phyloP scores from a whole-genome alignment of 1,139 yeast genomes.

The Debaryomyces fabryi region DNA sequence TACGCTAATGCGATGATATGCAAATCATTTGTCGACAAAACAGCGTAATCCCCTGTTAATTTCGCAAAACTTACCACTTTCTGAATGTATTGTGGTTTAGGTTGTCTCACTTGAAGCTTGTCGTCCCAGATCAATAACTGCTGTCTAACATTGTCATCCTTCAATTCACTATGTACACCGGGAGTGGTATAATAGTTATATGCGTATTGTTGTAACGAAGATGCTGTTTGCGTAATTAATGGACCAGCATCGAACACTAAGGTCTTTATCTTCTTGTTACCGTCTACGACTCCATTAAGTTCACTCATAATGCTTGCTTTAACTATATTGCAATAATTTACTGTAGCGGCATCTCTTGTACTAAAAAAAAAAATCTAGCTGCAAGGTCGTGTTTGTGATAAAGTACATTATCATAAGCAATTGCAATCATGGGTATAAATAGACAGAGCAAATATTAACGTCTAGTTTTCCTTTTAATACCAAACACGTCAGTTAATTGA shows the following conservation, averaged over 20 bases:
- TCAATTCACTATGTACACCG: constrained; percentile 83
- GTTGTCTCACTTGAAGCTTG: constrained; percentile 67
- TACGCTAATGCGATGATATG: constrained; percentile 90
- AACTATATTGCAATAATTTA: not conserved
- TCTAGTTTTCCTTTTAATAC: not conserved
- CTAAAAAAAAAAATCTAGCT: constrained; percentile 1
- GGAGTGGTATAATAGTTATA: constrained; percentile 81
- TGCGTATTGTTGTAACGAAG: constrained; percentile 72
- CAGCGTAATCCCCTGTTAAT: constrained; percentile 88
- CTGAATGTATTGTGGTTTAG: constrained; percentile 62
- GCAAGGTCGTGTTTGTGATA: constrained; percentile 2
- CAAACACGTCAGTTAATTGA: not conserved
- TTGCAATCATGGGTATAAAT: not conserved
- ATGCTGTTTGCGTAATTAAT: constrained; percentile 80
- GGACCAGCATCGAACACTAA: constrained; percentile 95
- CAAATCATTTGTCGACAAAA: constrained; percentile 86
- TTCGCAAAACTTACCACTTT: constrained; percentile 77
- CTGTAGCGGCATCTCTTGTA: not conserved
- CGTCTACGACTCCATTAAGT: not conserved
- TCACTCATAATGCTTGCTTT: not conserved
- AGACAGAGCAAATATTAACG: not conserved
- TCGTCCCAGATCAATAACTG: constrained; percentile 82
- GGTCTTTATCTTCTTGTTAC: constrained; percentile 40
- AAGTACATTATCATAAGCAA: constrained; percentile 4
- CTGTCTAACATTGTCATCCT: constrained; percentile 80